phyloP scores from a whole-genome alignment of 2,329 filamentous ascomycete species.

The Alternaria ventricosa region DNA sequence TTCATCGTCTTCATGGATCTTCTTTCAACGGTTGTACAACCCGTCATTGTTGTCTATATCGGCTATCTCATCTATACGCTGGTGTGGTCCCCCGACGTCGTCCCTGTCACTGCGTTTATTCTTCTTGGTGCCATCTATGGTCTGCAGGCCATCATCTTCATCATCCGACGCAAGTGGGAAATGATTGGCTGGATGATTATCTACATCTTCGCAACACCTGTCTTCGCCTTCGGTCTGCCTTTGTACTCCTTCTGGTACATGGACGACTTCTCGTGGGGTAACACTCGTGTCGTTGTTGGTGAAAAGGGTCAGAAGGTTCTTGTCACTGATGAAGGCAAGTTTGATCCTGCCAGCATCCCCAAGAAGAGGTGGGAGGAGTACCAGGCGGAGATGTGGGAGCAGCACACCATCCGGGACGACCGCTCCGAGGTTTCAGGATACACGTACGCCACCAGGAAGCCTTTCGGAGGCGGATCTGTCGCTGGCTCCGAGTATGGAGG shows the following conservation, averaged over 20 bases:
- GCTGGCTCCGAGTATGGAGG: conserved; percentile 70
- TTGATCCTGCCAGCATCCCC: conserved; percentile 89
- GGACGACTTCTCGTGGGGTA: conserved; percentile 99
- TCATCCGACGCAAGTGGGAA: conserved; percentile 95
- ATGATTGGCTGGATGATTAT: conserved; percentile 99
- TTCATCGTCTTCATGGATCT: conserved; percentile 96
- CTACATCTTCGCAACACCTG: conserved; percentile 87
- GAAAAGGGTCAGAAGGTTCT: conserved; percentile 92
- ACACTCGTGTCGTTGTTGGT: conserved; percentile 94
- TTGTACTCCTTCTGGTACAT: conserved; percentile 99
- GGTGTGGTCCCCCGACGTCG: conserved; percentile 63
- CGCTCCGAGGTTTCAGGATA: conserved; percentile 89
- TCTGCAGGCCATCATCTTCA: conserved; percentile 96
- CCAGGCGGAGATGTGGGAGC: conserved; percentile 96
- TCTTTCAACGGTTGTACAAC: conserved; percentile 88
- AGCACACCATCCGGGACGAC: conserved; percentile 83
- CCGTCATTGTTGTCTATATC: conserved; percentile 89
- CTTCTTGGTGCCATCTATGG: conserved; percentile 95
- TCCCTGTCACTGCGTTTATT: conserved; percentile 88
- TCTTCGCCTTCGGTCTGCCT: conserved; percentile 89
- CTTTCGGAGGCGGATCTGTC: conserved; percentile 58
- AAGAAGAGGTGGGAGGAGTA: conserved; percentile 99
- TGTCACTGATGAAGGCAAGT: conserved; percentile 96
- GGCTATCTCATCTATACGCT: conserved; percentile 84
- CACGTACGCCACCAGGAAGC: conserved; percentile 84